Percentiles rank a stretch among this genome's conserved stretches.
Conservation (phyloP, 1,284 basidiomycete genomes). For the Mycosarcoma maydis region DNA sequence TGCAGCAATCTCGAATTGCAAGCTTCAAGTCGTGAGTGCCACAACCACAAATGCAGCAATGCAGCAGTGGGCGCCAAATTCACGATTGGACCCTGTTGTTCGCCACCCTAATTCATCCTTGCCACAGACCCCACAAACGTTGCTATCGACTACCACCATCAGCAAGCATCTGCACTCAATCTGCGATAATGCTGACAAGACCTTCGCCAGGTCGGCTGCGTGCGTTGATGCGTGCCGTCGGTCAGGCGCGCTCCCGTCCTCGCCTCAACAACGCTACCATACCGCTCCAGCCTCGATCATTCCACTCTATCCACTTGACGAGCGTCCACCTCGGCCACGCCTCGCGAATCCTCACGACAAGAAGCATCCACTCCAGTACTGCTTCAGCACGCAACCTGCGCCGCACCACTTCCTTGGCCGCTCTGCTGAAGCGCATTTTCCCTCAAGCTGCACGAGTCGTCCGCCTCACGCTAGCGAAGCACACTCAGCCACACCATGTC, state of each 20-base stretch:
- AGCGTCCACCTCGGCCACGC: not conserved
- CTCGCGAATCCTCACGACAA: not conserved
- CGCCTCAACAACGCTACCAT: slow-evolving; percentile 5
- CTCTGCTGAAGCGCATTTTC: not conserved
- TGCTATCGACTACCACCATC: not conserved
- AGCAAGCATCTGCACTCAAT: not conserved
- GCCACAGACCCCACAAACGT: not conserved
- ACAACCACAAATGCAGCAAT: too few species aligned
- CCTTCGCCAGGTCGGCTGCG: slow-evolving; percentile 20
- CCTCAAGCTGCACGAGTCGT: not conserved
- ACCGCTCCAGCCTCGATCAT: not conserved
- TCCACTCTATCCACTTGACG: not conserved
- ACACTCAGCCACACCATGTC: not conserved
- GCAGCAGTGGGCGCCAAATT: too few species aligned
- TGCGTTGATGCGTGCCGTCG: slow-evolving; percentile 5
- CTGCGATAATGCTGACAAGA: slow-evolving; percentile 11
- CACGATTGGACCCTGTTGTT: not conserved
- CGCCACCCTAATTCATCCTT: not conserved
- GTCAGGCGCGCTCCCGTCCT: slow-evolving; percentile 2
- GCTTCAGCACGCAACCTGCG: not conserved
- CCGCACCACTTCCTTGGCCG: not conserved
- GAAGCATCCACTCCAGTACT: slow-evolving; percentile 1
- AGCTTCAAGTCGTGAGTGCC: too few species aligned
- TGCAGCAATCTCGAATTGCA: too few species aligned
- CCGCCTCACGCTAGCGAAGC: not conserved